Percentiles rank a stretch among this genome's conserved stretches.
Evolutionary conservation across 202 grass and related monocot genomes (phyloP).

Genomic region (Eragrostis tef): DNA sequence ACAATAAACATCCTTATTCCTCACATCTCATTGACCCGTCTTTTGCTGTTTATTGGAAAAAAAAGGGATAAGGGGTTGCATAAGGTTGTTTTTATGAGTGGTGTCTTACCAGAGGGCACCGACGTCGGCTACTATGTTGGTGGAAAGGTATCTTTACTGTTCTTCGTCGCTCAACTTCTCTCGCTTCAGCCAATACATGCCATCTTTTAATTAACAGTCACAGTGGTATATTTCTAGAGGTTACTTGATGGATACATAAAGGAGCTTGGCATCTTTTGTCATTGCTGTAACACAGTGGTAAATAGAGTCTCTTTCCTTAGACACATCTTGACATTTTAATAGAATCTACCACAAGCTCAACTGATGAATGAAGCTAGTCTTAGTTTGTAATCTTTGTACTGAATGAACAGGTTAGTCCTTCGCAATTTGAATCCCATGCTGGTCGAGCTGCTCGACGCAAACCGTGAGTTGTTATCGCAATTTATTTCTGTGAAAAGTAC

Average conservation of each 20-base stretch:
- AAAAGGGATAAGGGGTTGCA: slow-evolving; percentile 88
- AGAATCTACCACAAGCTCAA: slow-evolving; percentile 11
- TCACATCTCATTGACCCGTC: neutral
- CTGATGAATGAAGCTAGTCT: neutral
- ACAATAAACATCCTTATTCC: slow-evolving; percentile 14
- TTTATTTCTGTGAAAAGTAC: neutral
- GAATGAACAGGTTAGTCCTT: slow-evolving; percentile 81
- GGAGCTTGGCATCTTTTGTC: slow-evolving; percentile 84
- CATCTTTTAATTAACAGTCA: slow-evolving; percentile 44
- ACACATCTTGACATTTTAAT: slow-evolving; percentile 32
- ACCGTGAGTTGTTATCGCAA: slow-evolving; percentile 67
- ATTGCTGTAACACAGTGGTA: slow-evolving; percentile 91
- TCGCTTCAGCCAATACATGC: slow-evolving; percentile 27
- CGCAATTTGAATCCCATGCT: slow-evolving; percentile 97
- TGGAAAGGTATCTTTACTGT: slow-evolving; percentile 73
- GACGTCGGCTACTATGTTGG: slow-evolving; percentile 87
- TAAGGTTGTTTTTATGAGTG: slow-evolving; percentile 87
- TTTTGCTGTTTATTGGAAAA: slow-evolving; percentile 37
- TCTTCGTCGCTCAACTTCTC: slow-evolving; percentile 31
- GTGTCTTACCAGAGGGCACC: slow-evolving; percentile 73
- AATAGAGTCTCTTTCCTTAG: slow-evolving; percentile 25
- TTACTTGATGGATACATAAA: slow-evolving; percentile 90
- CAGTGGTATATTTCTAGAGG: slow-evolving; percentile 52
- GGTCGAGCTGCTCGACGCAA: slow-evolving; percentile 84
- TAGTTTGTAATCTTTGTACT: slow-evolving; percentile 46